Evolutionary conservation across 768 basidiomycete genomes (phyloP).

Genomic region (Tylopilus cervinicoccineus): DNA sequence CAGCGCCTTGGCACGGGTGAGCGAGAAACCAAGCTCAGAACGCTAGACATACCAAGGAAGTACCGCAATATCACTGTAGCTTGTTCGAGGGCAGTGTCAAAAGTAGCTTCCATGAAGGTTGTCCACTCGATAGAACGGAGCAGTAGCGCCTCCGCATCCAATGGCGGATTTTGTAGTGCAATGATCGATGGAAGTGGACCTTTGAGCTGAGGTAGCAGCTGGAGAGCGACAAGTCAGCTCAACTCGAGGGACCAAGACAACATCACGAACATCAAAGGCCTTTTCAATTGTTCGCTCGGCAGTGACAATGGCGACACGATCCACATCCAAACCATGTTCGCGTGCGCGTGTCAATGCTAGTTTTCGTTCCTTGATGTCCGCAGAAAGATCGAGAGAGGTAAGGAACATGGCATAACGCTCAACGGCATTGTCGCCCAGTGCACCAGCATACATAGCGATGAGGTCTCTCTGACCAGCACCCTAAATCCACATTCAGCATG

Average conservation of each 20-base stretch:
- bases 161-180: conserved; percentile 50
- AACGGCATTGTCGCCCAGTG: conserved; percentile 85
- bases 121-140: conserved; percentile 95
- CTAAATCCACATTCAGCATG: conserved; percentile 30
- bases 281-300: conserved; percentile 75
- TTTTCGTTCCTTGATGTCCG: conserved; percentile 60
- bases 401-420: conserved; percentile 92
- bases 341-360: conserved; percentile 69
- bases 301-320: conserved; percentile 72
- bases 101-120: conserved; percentile 69
- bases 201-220: conserved; percentile 52
- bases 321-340: conserved; percentile 82
- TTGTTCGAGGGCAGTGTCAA: conserved; percentile 75
- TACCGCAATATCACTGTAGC: conserved; percentile 86
- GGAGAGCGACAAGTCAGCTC: conserved; percentile 5
- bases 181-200: conserved; percentile 62
- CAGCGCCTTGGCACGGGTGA: conserved; percentile 48
- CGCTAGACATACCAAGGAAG: conserved; percentile 68
- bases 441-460: conserved; percentile 92
- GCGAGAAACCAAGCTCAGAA: background rate
- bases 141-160: conserved; percentile 58
- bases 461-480: conserved; percentile 76
- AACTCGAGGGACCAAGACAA: conserved; percentile 4
- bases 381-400: conserved; percentile 64
- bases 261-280: conserved; percentile 52